Evolutionary conservation across 139 green algal genomes (phyloP).

Genomic region (Coccomyxa sp.): DNA sequence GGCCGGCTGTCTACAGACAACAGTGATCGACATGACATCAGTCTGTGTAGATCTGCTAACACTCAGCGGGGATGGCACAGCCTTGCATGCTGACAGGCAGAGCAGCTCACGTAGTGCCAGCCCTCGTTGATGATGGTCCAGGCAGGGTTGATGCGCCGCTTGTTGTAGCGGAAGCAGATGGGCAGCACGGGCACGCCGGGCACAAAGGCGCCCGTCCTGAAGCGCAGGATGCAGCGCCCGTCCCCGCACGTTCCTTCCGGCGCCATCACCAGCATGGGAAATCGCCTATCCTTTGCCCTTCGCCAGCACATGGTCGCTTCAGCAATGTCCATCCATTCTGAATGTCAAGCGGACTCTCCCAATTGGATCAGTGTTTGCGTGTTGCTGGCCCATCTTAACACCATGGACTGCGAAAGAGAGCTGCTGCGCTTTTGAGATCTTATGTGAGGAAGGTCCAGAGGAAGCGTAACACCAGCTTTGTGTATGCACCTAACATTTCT

Average conservation of each 20-base stretch:
- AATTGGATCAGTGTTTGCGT: no score
- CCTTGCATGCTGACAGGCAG: background rate
- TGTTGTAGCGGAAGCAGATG: conserved; percentile 10
- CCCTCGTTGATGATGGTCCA: conserved; percentile 20
- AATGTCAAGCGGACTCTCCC: no score
- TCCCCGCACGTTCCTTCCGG: conserved; percentile 23
- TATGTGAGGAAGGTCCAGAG: background rate
- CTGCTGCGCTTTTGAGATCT: no score
- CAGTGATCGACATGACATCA: background rate
- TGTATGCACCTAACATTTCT: background rate
- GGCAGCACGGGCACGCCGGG: conserved; percentile 21
- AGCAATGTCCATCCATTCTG: background rate
- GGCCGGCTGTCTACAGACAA: background rate
- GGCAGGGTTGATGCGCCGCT: conserved; percentile 13
- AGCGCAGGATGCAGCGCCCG: conserved; percentile 26
- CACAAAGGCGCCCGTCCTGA: conserved; percentile 18
- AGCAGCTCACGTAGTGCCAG: conserved; percentile 11
- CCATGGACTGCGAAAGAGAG: no score
- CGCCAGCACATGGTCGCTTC: background rate
- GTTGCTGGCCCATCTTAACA: no score
- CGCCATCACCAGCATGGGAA: conserved; percentile 19
- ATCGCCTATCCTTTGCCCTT: conserved; percentile 16
- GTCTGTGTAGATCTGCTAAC: no score
- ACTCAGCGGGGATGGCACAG: background rate
- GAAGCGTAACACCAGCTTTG: background rate